Conservation (phyloP, 2,329 filamentous ascomycete genomes). For the Sporothrix sp. region DNA sequence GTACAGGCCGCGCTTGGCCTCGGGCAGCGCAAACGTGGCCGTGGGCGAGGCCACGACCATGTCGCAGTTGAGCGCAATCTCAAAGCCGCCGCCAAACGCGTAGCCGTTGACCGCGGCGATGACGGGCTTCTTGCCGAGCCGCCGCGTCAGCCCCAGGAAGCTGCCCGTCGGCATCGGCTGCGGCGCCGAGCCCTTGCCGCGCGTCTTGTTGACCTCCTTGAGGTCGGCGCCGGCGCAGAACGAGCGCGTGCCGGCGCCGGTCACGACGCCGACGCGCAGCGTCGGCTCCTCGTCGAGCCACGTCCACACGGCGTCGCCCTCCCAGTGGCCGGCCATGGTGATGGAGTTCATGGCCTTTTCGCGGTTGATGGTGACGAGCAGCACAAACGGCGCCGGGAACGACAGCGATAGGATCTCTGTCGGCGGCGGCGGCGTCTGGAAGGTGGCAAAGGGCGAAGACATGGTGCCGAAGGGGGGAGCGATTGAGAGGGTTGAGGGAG, state of each 20-base stretch:
- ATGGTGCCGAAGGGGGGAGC: background rate
- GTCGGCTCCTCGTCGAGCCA: constrained; percentile 44
- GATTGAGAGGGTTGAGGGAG: background rate
- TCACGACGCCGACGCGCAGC: constrained; percentile 40
- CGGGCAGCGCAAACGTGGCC: constrained; percentile 51
- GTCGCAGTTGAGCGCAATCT: constrained; percentile 52
- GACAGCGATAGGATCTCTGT: constrained; percentile 11
- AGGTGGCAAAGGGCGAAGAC: background rate
- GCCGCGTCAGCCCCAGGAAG: constrained; percentile 33
- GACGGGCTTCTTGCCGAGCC: constrained; percentile 50
- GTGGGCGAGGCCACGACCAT: constrained; percentile 44
- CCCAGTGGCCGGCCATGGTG: constrained; percentile 34
- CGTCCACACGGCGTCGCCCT: constrained; percentile 38
- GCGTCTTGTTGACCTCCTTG: constrained; percentile 33
- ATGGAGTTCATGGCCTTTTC: constrained; percentile 38
- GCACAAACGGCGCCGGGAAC: constrained; percentile 36
- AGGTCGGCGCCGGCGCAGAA: constrained; percentile 48
- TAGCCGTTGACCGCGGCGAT: constrained; percentile 55
- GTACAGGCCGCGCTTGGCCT: constrained; percentile 60
- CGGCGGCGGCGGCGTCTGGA: constrained; percentile 3
- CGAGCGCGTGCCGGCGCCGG: constrained; percentile 38
- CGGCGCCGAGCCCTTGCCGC: constrained; percentile 19
- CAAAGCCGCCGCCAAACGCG: constrained; percentile 50
- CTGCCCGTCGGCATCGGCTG: constrained; percentile 10
- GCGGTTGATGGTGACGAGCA: constrained; percentile 44